A percentile compares a stretch with the other conserved stretches of the same genome.
These are phyloP conservation scores for Trypanosoma brucei DNA, from an alignment of 208 protist species.

Conservation along the genomic window DNA sequence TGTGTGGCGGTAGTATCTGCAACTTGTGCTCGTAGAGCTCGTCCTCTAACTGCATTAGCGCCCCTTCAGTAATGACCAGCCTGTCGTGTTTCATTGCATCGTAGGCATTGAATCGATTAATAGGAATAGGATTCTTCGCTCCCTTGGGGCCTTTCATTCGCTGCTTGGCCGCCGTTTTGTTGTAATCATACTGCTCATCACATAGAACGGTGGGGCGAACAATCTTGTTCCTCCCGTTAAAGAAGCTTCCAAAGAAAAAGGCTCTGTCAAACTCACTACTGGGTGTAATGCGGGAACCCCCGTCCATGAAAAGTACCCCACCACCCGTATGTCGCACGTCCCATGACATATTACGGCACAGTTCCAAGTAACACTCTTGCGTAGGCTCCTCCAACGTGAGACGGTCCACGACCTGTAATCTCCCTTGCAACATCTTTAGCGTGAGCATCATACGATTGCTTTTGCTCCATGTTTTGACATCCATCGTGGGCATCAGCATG, in stretches of 20 bases:
- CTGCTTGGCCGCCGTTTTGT: slow-evolving; percentile 69
- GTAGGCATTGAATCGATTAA: slow-evolving; percentile 90
- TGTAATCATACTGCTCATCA: slow-evolving; percentile 87
- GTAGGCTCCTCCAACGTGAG: slow-evolving; percentile 78
- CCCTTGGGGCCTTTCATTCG: slow-evolving; percentile 78
- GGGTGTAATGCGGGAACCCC: slow-evolving; percentile 80
- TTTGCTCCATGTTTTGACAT: slow-evolving; percentile 81
- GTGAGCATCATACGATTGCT: slow-evolving; percentile 87
- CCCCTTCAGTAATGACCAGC: slow-evolving; percentile 87
- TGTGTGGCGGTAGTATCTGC: slow-evolving; percentile 80
- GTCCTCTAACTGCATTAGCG: slow-evolving; percentile 83
- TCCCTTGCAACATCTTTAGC: slow-evolving; percentile 87
- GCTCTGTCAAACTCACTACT: slow-evolving; percentile 80
- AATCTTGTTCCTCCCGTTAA: slow-evolving; percentile 88
- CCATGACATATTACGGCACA: slow-evolving; percentile 84
- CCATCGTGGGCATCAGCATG: slow-evolving; percentile 87
- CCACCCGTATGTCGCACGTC: slow-evolving; percentile 86
- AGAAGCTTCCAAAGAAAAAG: slow-evolving; percentile 91
- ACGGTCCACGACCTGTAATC: slow-evolving; percentile 80
- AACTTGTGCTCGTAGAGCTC: slow-evolving; percentile 87
- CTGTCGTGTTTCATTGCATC: slow-evolving; percentile 79
- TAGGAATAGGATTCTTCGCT: slow-evolving; percentile 87
- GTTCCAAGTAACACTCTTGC: slow-evolving; percentile 69
- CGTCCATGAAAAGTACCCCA: slow-evolving; percentile 90
- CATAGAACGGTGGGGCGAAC: slow-evolving; percentile 84